Evolutionary conservation across 768 basidiomycete genomes (phyloP), one percentile per base, ranked within the genome.

Genomic region (Mycena chlorophos): DNA sequence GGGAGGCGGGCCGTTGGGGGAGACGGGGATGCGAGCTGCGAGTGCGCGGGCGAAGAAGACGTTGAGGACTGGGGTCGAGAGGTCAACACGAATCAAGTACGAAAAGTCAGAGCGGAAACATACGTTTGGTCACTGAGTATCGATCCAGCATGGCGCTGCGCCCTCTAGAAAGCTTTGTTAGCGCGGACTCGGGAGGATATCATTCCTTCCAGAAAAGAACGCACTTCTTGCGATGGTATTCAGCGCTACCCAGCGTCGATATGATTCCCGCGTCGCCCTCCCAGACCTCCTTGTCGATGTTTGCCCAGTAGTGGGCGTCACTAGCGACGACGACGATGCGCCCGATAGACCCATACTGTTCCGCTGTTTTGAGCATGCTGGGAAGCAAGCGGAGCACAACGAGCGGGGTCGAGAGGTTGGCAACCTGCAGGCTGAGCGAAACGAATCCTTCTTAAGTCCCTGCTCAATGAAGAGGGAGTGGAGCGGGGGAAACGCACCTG

Each of bases 351-450:
- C 63, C 42, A 54, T 71, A 52, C n/a, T 65, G 62, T 26, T 67
- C 56, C 0, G 75, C 71, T 0, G 80, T 76, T 26, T 70, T 62
- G 1, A 74, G 43, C 67, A 83, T 70, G 8, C 57, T 61, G 0
- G 82, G 82, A 0, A 82, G 67, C 0, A 82, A 67, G 5, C 72
- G 69, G 4, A 82, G 56, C 0, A 71, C 65, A 3, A 81, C 67
- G 0, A 81, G 66, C 5, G 73, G 66, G 5, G 69, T 71, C 0
- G 77, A 67, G 6, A 84, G 63, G 59, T 72, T 59, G 61, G 83
- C 82, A 37, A 79, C 73, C 56, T 83, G 81, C 0, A 81, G 52
- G 10, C 81, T 84, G 47, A 14, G 22, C 13, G 22, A 6, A 17
- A 34, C 17, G 31, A 8, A 8, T 8, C 17, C 17, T 8, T 17